Base-by-base conservation (phyloP, 1,284 basidiomycete genomes). In the Ceratobasidium sp. region DNA sequence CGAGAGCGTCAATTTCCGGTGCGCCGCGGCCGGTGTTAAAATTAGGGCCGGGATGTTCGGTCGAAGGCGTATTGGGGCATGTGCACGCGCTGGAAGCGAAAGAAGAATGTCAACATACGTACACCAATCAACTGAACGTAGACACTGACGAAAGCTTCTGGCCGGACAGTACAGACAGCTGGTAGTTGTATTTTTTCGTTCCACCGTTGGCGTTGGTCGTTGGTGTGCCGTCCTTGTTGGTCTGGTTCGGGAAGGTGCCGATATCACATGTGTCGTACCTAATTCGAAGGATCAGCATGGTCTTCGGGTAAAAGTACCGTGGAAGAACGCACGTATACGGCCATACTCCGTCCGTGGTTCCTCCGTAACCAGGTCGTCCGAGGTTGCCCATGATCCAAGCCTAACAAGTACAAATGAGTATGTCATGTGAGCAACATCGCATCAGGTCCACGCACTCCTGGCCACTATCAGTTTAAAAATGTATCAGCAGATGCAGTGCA, bases 201-300 rank as follows among this genome's bases (percentile, higher is more conserved):
- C 69, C 70, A 54, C 78, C 78, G 23, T 56, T 64, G 28, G 64
- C 56, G 56, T 79, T 79, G 65, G 65, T 77, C 15, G 59, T 71
- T 10, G 76, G 79, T 6, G 73, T 69, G 44, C 78, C 76, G 54
- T 61, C 70, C 48, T 77, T 62, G 61, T 48, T 69, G 28, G 83
- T 84, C 78, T 89, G 88, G 79, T 88, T 88, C 33, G 82, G 81
- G 26, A 87, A 80, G 2, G 86, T 88, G 0, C 88, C 88, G 17
- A 87, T 80, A 80, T 89, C 88, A 81, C 88, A 89, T 5, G 85
- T 76, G 78, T 87, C 84, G 82, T 89, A 89, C 23, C 82, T 83
- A 42, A 28, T 23, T 3, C 20, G 65, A 54, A 52, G 42, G 23
- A 23, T 78, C 15, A 50, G 46, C 44, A 38, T 52, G 7, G 20